Conservation (phyloP, 2,329 filamentous ascomycete species). For the Pleurostoma richardsiae region DNA sequence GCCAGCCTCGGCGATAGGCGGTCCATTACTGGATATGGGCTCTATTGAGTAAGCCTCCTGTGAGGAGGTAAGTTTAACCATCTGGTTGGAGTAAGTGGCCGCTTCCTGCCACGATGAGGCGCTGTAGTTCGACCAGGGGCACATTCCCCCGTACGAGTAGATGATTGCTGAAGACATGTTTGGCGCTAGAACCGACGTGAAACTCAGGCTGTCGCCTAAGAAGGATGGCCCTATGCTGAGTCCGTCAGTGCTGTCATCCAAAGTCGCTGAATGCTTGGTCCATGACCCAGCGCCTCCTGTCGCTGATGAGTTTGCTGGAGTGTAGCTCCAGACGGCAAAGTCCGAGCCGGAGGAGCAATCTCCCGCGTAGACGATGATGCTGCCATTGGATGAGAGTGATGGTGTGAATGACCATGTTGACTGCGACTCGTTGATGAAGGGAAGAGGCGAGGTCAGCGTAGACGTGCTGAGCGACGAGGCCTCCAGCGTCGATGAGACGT, state of each 20-base stretch:
- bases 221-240: slow-evolving; percentile 38
- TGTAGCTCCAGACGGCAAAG: slow-evolving; percentile 65
- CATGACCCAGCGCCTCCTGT: slow-evolving; percentile 35
- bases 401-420: slow-evolving; percentile 59
- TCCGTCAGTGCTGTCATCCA: slow-evolving; percentile 11
- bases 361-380: slow-evolving; percentile 70
- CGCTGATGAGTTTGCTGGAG: slow-evolving; percentile 32
- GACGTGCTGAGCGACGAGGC: slow-evolving; percentile 36
- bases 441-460: slow-evolving; percentile 51
- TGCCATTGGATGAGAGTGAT: slow-evolving; percentile 60
- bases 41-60: slow-evolving; percentile 27
- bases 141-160: slow-evolving; percentile 91
- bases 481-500: slow-evolving; percentile 55
- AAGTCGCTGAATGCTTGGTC: slow-evolving; percentile 22
- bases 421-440: slow-evolving; percentile 51
- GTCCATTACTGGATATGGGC: slow-evolving; percentile 46
- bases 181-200: slow-evolving; percentile 56
- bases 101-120: slow-evolving; percentile 55
- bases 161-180: slow-evolving; percentile 48
- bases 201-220: slow-evolving; percentile 56
- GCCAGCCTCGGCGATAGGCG: slow-evolving; percentile 75
- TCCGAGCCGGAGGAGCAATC: slow-evolving; percentile 54
- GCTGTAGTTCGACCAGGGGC: slow-evolving; percentile 46
- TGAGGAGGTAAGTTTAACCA: slow-evolving; percentile 61
- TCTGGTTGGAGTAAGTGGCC: slow-evolving; percentile 75